A percentile compares a stretch with the other conserved stretches of the same genome.
Conservation (phyloP, 306 rosid species). For the Biancaea sappan region DNA sequence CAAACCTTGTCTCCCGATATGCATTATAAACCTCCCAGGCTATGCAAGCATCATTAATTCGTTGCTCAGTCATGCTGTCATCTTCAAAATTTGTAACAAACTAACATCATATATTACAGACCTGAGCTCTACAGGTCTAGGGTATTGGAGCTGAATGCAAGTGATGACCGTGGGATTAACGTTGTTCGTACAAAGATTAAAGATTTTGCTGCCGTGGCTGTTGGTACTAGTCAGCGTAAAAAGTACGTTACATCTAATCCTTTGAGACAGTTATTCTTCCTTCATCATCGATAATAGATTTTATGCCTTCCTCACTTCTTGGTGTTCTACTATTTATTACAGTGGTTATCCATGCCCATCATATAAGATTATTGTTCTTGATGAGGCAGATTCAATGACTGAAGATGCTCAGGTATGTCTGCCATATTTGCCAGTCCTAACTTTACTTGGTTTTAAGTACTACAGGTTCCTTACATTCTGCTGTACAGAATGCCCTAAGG, state of each 20-base stretch:
- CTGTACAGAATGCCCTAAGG: slow-evolving; percentile 83
- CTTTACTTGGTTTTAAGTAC: not conserved
- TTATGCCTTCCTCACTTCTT: not conserved
- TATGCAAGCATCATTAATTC: not conserved
- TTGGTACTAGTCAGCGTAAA: slow-evolving; percentile 52
- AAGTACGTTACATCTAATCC: slow-evolving; percentile 43
- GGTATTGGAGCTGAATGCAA: slow-evolving; percentile 92
- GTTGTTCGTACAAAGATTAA: slow-evolving; percentile 92
- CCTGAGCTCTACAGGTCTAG: slow-evolving; percentile 87
- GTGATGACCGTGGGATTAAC: slow-evolving; percentile 94
- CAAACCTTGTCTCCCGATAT: not conserved
- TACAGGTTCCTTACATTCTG: slow-evolving; percentile 19
- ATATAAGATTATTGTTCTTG: slow-evolving; percentile 83
- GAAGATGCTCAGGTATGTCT: slow-evolving; percentile 91
- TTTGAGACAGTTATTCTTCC: not conserved
- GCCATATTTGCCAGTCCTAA: not conserved
- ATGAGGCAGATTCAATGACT: slow-evolving; percentile 97
- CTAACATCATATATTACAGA: slow-evolving; percentile 42
- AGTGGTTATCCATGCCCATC: slow-evolving; percentile 90
- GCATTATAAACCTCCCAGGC: not conserved
- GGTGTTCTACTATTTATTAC: slow-evolving; percentile 20
- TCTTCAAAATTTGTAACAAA: not conserved
- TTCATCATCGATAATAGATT: not conserved
- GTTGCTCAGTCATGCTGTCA: not conserved
- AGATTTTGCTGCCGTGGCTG: slow-evolving; percentile 83